Evolutionary conservation across 1,284 basidiomycete species (phyloP).

Genomic region (Leccinum fuscescens): DNA sequence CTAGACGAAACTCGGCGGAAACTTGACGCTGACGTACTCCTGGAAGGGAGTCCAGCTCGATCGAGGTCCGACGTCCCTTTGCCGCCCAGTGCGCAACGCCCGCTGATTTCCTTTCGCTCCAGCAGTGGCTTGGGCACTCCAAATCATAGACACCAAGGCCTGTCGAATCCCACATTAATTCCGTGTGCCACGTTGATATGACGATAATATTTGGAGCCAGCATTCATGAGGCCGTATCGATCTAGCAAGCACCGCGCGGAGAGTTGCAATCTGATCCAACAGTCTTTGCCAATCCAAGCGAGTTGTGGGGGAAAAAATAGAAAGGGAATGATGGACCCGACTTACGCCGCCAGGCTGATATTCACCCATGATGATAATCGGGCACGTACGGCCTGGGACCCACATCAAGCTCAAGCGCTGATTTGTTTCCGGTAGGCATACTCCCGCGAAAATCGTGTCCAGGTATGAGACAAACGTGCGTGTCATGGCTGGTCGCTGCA

Average conservation of each 20-base stretch:
- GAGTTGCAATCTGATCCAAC: conserved; percentile 1
- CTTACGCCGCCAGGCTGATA: background rate
- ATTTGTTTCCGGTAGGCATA: too few species aligned
- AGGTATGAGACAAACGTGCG: too few species aligned
- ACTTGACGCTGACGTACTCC: background rate
- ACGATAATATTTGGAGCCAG: background rate
- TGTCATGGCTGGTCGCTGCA: too few species aligned
- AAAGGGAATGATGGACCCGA: background rate
- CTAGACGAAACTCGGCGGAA: background rate
- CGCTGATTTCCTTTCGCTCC: too few species aligned
- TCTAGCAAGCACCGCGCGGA: background rate
- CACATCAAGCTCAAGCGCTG: too few species aligned
- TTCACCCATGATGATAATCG: background rate
- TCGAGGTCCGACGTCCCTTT: background rate
- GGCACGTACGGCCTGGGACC: background rate
- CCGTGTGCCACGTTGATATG: background rate
- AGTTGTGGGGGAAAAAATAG: background rate
- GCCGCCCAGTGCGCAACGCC: too few species aligned
- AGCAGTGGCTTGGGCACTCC: background rate
- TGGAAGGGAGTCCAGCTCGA: background rate
- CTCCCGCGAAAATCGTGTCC: too few species aligned
- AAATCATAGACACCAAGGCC: background rate
- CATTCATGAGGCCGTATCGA: background rate
- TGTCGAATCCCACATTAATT: background rate
- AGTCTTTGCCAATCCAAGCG: conserved; percentile 1